A percentile compares a stretch with the other conserved stretches of the same genome.
These are phyloP conservation scores for Penicillium samsonianum DNA, from an alignment of 495 filamentous ascomycete genomes.

Conservation along the genomic window DNA sequence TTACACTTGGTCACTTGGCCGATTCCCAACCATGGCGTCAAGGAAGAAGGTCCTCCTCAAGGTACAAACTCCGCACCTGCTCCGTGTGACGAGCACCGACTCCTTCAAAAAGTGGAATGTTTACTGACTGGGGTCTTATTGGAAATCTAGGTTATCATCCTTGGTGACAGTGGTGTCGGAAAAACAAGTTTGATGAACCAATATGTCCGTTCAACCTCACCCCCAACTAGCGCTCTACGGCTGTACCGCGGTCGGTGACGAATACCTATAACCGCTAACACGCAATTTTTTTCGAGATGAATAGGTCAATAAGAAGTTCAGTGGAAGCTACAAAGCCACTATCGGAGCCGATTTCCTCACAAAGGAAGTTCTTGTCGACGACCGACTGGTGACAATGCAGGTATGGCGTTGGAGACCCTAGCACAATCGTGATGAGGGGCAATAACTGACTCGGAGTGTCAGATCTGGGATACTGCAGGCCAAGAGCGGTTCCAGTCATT, in stretches of 20 bases:
- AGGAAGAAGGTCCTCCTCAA: slow-evolving; percentile 98
- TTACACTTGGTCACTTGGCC: slow-evolving; percentile 9
- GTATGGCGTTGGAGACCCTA: slow-evolving; percentile 47
- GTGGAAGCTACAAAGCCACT: slow-evolving; percentile 98
- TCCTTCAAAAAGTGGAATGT: neutral
- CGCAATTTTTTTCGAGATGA: neutral
- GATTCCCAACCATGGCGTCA: slow-evolving; percentile 67
- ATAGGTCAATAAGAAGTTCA: slow-evolving; percentile 99
- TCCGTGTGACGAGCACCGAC: slow-evolving; percentile 16
- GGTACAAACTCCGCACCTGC: slow-evolving; percentile 55
- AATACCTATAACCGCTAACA: slow-evolving; percentile 26
- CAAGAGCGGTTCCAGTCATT: slow-evolving; percentile 98
- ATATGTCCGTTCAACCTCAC: slow-evolving; percentile 73
- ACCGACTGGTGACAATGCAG: slow-evolving; percentile 98
- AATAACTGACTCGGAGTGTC: slow-evolving; percentile 24
- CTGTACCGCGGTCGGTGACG: slow-evolving; percentile 10
- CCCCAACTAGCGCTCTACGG: slow-evolving; percentile 8
- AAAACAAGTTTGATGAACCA: slow-evolving; percentile 99
- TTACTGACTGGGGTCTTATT: slow-evolving; percentile 11
- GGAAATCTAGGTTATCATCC: slow-evolving; percentile 82
- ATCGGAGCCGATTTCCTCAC: slow-evolving; percentile 99
- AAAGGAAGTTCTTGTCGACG: slow-evolving; percentile 96
- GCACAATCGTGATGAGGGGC: neutral
- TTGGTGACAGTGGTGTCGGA: slow-evolving; percentile 96
- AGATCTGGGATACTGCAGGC: slow-evolving; percentile 98